Percentiles rank a stretch among this genome's conserved stretches.
Conservation (phyloP, 768 basidiomycete genomes). For the Panus rudis region DNA sequence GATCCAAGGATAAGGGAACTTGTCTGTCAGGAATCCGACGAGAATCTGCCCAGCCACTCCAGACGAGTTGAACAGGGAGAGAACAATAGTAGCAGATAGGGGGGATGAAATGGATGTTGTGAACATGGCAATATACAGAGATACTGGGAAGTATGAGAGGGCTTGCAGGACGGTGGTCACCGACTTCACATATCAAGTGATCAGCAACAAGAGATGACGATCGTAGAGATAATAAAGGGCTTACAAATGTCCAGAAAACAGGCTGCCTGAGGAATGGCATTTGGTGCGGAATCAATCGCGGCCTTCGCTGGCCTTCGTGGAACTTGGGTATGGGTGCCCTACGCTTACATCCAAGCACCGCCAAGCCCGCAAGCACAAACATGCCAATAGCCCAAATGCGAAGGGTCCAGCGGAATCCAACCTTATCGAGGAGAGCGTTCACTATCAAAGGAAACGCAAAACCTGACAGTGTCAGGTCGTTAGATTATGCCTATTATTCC, state of each 20-base stretch:
- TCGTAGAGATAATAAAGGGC: neutral
- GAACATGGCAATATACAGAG: slow-evolving; percentile 16
- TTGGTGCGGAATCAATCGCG: slow-evolving; percentile 10
- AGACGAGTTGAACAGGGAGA: slow-evolving; percentile 17
- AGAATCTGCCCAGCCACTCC: slow-evolving; percentile 14
- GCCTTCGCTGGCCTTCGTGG: slow-evolving; percentile 1
- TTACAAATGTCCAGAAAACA: slow-evolving; percentile 13
- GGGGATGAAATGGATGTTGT: slow-evolving; percentile 9
- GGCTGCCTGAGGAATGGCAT: slow-evolving; percentile 8
- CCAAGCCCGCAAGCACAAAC: slow-evolving; percentile 7
- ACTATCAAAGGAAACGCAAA: slow-evolving; percentile 15
- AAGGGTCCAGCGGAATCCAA: slow-evolving; percentile 15
- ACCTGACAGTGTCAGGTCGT: neutral
- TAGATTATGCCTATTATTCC: too few species aligned
- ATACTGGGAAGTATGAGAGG: slow-evolving; percentile 17
- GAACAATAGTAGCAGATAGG: slow-evolving; percentile 12
- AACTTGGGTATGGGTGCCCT: slow-evolving; percentile 12
- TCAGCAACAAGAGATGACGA: neutral
- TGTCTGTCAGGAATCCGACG: slow-evolving; percentile 14
- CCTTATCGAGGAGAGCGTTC: slow-evolving; percentile 11
- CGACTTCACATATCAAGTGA: slow-evolving; percentile 1
- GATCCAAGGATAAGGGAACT: slow-evolving; percentile 15
- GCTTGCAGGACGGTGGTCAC: slow-evolving; percentile 14
- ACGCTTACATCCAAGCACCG: slow-evolving; percentile 10
- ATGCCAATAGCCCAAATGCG: slow-evolving; percentile 15